Evolutionary conservation across 164 flowering plant species (phyloP), one percentile per base, ranked within the genome.

Genomic region (Sedum album): DNA sequence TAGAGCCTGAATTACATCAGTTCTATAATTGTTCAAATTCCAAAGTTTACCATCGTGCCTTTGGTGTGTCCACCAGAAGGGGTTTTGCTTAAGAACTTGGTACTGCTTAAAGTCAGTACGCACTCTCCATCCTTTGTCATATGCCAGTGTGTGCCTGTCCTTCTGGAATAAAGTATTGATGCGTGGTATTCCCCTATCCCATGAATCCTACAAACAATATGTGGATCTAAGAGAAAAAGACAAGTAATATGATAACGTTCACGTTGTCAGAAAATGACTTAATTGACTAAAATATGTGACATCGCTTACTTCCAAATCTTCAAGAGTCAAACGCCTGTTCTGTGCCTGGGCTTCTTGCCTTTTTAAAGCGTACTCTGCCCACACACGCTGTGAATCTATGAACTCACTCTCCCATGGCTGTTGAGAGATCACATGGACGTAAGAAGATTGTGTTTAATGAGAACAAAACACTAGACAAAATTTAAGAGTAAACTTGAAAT

Each of bases 341-440:
- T 95, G 99, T 0, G 99, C 88, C 74, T 92, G 98, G 28, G 99
- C 99, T 77, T 95, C 99, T 78, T 89, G 96, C 81, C 99, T 89
- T 82, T 95, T 95, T 74, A 95, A 71, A 5, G 99, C 99, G 87
- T 95, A 92, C 72, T 95, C 99, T 1, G 99, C 98, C 99, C 97
- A 95, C 53, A 95, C 99, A 61, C 99, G 94, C 78, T 92, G 97
- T 5, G 99, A 95, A 77, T 95, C 99, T 71, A 90, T 84, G 77
- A 95, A 95, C 70, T 95, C 99, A 82, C 99, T 95, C 76, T 92
- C 98, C 99, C 98, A 95, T 35, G 99, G 99, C 97, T 94, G 86
- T 73, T 18, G 41, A 70, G 62, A 28, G 62, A 28, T 57, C 62
- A 26, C 18, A 57, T 18, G n/a, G 33, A 4, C 4, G 23, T 57